Base-by-base conservation (phyloP, 805 yeast genomes). In the Pichia cephalocereana region DNA sequence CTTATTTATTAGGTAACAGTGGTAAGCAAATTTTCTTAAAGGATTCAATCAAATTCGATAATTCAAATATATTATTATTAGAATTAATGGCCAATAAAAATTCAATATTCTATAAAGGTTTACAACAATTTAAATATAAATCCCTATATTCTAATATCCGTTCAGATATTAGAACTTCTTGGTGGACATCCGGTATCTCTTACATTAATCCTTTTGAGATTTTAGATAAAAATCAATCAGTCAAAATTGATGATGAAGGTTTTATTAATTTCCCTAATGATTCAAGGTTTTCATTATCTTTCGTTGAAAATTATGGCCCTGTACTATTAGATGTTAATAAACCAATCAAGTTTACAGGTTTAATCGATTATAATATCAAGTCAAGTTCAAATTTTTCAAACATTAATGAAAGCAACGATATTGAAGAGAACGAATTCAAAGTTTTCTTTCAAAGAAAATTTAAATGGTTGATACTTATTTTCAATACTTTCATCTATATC, bases 161-260 rank as follows among this genome's bases (percentile, higher is more conserved):
- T 49, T 85, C 87, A 53, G 96, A 87, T 65, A 81, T 81, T 54
- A 76, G 95, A 55, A 80, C 95, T 5, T 76, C 86, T 15, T 88
- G 86, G 83, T 86, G 85, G 77, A 86, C 95, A 2, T 72, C 95
- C 0, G 86, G 86, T 6, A 84, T 84, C 36, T 76, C 84, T 0
- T 57, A 64, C 28, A 65, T 70, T 37, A 87, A 83, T 55, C 88
- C 88, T 0, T 82, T 80, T 59, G 64, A 66, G 47, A 63, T 61
- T 17, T 55, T 70, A 42, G 68, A 58, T 50, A 59, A 57, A 40
- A 61, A 58, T 46, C 61, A 63, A 37, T 60, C 47, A 49, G 64
- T 66, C 39, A 63, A 58, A 34, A 67, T 73, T 15, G 70, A 70
- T 49, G 59, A 62, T 26, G 61, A 67, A 18, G 78, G 83, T 2